Base-by-base conservation (phyloP, 2,329 filamentous ascomycete genomes). In the Phoma herbarum region DNA sequence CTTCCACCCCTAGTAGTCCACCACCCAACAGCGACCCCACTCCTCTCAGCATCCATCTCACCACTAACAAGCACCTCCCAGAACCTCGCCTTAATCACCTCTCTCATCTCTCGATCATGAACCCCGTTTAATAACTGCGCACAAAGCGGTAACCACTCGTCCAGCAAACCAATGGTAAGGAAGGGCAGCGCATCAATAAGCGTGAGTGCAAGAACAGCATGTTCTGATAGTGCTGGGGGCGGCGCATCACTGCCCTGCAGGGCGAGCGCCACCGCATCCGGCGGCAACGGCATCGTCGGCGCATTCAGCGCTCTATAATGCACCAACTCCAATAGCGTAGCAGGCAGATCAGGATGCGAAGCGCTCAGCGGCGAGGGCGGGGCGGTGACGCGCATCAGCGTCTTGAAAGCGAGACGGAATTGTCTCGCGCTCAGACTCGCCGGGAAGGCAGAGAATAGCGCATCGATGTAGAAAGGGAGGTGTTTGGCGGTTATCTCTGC, bases 401-500 rank as follows among this genome's bases (percentile, higher is more conserved):
- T 94, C 74, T 90, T 91, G 81, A 96, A 93, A 11, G 93, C 93
- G 10, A 97, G 83, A 28, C 93, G 86, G 80, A 97, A 97, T 74
- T 97, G 93, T 16, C 93, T 87, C 0, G 91, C 84, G 0, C 91
- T 93, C 20, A 97, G 86, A 58, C 89, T 90, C 1, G 82, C 75
- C 0, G 93, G 93, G 75, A 97, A 97, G 0, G 92, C 88, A 70
- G 82, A 82, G 71, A 96, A 91, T 0, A 97, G 83, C 14, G 89
- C 88, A 67, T 93, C 89, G 63, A 96, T 88, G 77, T 97, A 97
- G 71, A 91, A 91, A 0, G 92, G 91, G 1, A 93, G 83, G 52
- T 95, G 85, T 62, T 85, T 84, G 9, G 88, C 84, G 16, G 91
- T 88, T 22, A 96, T 68, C 14, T 85, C 78, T 18, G 89, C 87